phyloP scores from a whole-genome alignment of 2,329 filamentous ascomycete species.

The Colletotrichum tamarilloi region DNA sequence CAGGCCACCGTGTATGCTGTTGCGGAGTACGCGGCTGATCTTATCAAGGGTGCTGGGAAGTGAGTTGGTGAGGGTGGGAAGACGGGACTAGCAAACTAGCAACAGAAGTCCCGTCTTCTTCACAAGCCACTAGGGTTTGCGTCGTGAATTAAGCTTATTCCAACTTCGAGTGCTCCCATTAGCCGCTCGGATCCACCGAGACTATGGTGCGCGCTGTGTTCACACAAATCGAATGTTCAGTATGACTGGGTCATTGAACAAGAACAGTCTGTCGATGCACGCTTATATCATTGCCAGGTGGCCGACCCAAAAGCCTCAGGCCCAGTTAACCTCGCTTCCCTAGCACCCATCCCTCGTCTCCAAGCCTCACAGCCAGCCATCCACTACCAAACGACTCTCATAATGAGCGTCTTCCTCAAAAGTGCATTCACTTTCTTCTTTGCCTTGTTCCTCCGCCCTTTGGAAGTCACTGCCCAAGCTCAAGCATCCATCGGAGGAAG shows the following conservation, averaged over 20 bases:
- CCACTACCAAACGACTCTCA: too few relatives aligned
- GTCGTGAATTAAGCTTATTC: not conserved
- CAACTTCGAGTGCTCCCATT: not conserved
- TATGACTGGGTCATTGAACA: too few relatives aligned
- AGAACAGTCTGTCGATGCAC: too few relatives aligned
- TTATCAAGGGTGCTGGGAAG: constrained; percentile 38
- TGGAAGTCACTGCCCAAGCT: not conserved
- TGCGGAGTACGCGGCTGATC: constrained; percentile 45
- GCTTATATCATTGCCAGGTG: not conserved
- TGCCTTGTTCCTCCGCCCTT: not conserved
- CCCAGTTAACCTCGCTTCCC: not conserved
- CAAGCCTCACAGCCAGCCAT: too few relatives aligned
- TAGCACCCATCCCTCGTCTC: not conserved
- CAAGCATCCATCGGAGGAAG: not conserved
- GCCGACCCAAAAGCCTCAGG: not conserved
- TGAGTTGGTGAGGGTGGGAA: not conserved
- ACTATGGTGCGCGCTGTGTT: not conserved
- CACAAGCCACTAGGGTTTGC: too few relatives aligned
- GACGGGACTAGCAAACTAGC: not conserved
- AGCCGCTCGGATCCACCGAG: not conserved
- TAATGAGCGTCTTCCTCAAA: not conserved
- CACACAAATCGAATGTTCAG: too few relatives aligned
- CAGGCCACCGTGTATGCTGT: constrained; percentile 44
- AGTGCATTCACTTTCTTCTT: not conserved
- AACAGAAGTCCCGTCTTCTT: not conserved